Evolutionary conservation across 176 grass and related monocot species (phyloP).

Genomic region (Tillandsia leiboldiana): DNA sequence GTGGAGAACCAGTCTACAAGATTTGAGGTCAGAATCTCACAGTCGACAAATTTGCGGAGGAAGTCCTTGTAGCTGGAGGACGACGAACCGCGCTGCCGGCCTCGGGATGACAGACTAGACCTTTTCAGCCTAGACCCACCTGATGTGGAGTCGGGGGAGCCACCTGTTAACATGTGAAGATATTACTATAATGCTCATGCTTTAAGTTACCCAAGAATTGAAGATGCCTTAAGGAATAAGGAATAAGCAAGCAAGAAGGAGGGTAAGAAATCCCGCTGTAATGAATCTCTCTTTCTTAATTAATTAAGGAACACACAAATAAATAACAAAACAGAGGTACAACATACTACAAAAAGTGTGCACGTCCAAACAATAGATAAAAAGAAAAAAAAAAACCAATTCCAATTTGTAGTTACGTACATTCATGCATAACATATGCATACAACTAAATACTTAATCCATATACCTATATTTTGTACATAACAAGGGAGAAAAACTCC

Average conservation of each 20-base stretch:
- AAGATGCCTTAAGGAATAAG: not conserved
- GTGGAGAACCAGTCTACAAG: conserved; percentile 80
- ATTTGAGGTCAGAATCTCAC: conserved; percentile 61
- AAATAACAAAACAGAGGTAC: no score
- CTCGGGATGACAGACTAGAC: conserved; percentile 34
- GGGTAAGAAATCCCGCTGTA: not conserved
- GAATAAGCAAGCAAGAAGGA: not conserved
- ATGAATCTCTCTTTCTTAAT: no score
- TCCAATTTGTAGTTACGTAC: no score
- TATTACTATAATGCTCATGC: conserved; percentile 5
- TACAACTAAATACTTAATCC: no score
- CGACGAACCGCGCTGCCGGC: conserved; percentile 35
- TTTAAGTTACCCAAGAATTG: not conserved
- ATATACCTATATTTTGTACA: no score
- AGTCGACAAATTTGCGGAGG: conserved; percentile 83
- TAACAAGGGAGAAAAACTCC: no score
- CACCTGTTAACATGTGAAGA: conserved; percentile 28
- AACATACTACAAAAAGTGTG: no score
- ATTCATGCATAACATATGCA: no score
- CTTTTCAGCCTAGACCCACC: conserved; percentile 43
- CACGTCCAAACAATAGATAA: no score
- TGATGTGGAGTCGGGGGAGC: conserved; percentile 54
- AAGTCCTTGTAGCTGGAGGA: conserved; percentile 80
- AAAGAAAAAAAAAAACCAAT: no score
- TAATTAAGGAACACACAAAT: no score